These are phyloP conservation scores for Pseudogymnoascus sp. DNA, from an alignment of 2,329 filamentous ascomycete genomes.

Conservation along the genomic window DNA sequence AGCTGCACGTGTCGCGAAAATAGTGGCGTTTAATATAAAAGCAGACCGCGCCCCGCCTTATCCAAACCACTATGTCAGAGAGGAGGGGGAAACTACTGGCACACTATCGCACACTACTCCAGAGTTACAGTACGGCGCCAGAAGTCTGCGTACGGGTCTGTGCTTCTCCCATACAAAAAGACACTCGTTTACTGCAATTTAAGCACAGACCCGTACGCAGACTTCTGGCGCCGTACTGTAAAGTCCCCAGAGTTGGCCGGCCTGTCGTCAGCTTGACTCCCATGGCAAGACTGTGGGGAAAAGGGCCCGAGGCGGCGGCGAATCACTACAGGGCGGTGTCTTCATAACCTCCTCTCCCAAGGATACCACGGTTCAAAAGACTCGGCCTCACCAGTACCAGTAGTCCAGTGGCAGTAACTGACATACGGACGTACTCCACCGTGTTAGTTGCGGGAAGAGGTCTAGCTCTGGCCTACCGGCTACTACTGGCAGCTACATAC, in stretches of 20 bases:
- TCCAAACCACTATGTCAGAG: background rate
- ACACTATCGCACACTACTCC: background rate
- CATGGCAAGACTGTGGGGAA: background rate
- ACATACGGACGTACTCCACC: background rate
- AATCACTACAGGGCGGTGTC: background rate
- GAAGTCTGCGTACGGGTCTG: no score
- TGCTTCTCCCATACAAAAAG: no score
- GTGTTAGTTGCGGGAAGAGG: background rate
- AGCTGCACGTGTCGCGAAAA: slow-evolving; percentile 7
- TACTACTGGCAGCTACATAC: background rate
- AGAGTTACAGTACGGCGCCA: no score
- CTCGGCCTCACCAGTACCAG: background rate
- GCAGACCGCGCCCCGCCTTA: background rate
- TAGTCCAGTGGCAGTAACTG: background rate
- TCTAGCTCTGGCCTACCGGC: background rate
- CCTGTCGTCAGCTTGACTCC: background rate
- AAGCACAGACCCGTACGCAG: no score
- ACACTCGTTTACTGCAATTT: no score
- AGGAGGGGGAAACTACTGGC: background rate
- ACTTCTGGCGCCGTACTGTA: no score
- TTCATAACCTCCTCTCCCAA: background rate
- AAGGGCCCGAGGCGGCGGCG: background rate
- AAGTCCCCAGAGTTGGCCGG: background rate
- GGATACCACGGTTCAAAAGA: background rate
- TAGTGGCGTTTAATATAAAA: slow-evolving; percentile 8